Evolutionary conservation across 106 monocot genomes (phyloP), one percentile per base, ranked within the genome.

Genomic region (Dendrobium officinale): DNA sequence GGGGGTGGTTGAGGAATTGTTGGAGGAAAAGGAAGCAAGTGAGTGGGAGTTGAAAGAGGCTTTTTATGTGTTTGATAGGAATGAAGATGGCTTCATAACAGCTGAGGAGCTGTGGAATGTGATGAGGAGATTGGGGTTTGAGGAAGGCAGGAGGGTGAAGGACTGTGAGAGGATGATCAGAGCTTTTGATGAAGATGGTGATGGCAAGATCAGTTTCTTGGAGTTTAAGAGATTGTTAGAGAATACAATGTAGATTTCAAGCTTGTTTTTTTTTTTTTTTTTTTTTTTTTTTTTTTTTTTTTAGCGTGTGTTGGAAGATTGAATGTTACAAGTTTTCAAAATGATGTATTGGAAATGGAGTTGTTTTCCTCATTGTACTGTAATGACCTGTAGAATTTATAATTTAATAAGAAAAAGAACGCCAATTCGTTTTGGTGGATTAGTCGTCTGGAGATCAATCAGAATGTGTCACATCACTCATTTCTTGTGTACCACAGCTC

Each of bases 51-150:
- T 89, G 83, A 18, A 55, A 74, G 72, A 73, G 56, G 91, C 91
- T 33, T 91, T 91, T 79, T 42, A 37, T 6, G 91, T 91, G 70
- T 91, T 87, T 64, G 91, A 91, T 58, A 56, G 74, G 77, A 81
- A 89, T 42, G 86, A 85, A 42, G 87, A 91, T 61, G 91, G 89
- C 26, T 88, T 83, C 59, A 87, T 91, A 70, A 85, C 66, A 13
- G 43, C 85, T 1, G 59, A 11, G 45, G 88, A 91, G 83, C 37
- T 91, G 81, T 68, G 81, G 80, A 83, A 77, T 33, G 87, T 90
- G 67, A 19, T 90, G 82, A 26, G 75, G 44, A 80, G 70, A 55
- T 37, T 89, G 31, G 89, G 86, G 58, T 75, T 89, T 9, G 43
- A 79, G 24, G 82, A 87, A 16, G 85, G 84, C 29, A 33, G 42